phyloP scores from a whole-genome alignment of 75 land plant genomes.

The Cupressus sempervirens region DNA sequence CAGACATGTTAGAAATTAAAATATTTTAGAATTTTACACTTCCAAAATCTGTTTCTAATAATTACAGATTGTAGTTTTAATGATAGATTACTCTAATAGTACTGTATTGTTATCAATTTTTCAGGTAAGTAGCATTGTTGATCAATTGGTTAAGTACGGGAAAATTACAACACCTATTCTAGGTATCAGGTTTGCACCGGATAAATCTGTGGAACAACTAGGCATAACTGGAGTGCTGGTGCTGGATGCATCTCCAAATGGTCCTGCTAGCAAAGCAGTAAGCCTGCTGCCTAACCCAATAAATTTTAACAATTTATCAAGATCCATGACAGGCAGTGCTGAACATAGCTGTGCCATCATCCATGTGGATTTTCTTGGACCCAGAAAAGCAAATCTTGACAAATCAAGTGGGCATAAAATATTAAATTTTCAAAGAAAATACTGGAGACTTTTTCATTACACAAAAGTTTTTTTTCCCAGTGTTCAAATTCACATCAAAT shows the following conservation, averaged over 20 bases:
- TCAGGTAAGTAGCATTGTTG: conserved; percentile 35
- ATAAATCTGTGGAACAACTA: conserved; percentile 32
- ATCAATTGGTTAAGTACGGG: conserved; percentile 32
- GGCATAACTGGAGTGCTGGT: conserved; percentile 34
- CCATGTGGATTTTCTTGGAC: background rate
- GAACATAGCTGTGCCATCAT: background rate
- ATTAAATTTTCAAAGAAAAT: background rate
- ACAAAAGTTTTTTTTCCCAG: background rate
- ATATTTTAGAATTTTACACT: background rate
- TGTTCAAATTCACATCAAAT: background rate
- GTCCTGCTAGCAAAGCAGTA: conserved; percentile 38
- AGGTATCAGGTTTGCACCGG: conserved; percentile 39
- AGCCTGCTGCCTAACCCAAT: background rate
- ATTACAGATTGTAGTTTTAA: background rate
- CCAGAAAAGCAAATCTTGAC: background rate
- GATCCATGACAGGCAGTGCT: background rate
- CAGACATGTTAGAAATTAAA: background rate
- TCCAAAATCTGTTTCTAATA: background rate
- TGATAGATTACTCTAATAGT: background rate
- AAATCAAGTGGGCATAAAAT: background rate
- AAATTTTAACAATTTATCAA: background rate
- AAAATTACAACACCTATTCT: conserved; percentile 28
- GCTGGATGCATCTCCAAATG: conserved; percentile 34
- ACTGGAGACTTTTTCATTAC: background rate
- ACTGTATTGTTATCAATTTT: background rate